A percentile compares a stretch with the other conserved stretches of the same genome.
Conservation (phyloP, 345 rosid species). For the Lumnitzera littorea region DNA sequence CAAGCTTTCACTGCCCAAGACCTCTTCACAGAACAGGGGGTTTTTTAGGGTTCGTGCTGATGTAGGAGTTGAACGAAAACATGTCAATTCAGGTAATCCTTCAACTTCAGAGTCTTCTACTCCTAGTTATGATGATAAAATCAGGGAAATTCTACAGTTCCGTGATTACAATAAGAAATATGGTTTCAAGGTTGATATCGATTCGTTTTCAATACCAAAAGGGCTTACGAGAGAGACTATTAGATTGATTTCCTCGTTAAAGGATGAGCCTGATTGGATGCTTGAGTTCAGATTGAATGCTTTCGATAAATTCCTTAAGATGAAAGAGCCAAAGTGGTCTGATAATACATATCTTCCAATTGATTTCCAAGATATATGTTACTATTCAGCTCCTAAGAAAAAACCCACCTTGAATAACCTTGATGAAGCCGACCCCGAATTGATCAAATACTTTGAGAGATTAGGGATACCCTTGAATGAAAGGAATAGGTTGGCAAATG, state of each 20-base stretch:
- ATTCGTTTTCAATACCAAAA: conserved; percentile 71
- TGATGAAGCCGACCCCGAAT: conserved; percentile 86
- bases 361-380: conserved; percentile 78
- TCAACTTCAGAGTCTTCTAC: conserved; percentile 13
- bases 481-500: conserved; percentile 72
- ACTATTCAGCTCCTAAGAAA: conserved; percentile 85
- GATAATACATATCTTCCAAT: conserved; percentile 65
- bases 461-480: conserved; percentile 68
- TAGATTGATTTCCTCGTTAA: conserved; percentile 50
- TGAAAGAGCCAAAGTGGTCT: conserved; percentile 86
- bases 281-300: conserved; percentile 69
- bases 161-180: conserved; percentile 64
- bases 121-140: conserved; percentile 47
- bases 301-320: conserved; percentile 55
- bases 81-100: conserved; percentile 35
- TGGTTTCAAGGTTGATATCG: conserved; percentile 71
- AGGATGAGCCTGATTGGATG: conserved; percentile 94
- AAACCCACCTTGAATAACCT: conserved; percentile 72
- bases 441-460: conserved; percentile 64
- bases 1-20: conserved; percentile 17
- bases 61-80: conserved; percentile 30
- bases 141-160: conserved; percentile 56
- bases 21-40: conserved; percentile 11
- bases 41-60: conserved; percentile 40
- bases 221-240: conserved; percentile 74